Conservation (phyloP, 1,284 basidiomycete genomes). For the Ustilago sp. region DNA sequence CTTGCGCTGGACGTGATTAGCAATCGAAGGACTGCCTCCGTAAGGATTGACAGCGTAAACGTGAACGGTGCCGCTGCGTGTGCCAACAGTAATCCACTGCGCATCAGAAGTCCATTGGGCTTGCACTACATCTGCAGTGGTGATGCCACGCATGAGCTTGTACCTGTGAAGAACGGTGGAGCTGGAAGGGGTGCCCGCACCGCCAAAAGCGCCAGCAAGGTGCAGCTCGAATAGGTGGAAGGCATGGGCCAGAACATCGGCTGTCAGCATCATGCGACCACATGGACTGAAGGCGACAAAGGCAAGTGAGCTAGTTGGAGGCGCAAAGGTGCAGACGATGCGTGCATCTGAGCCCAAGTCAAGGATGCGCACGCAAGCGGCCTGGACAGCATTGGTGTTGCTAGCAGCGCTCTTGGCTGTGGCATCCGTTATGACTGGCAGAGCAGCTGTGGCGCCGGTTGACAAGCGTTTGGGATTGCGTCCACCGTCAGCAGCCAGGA, state of each 20-base stretch:
- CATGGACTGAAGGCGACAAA: constrained; percentile 36
- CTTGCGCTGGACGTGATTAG: constrained; percentile 40
- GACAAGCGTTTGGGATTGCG: constrained; percentile 23
- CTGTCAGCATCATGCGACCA: constrained; percentile 39
- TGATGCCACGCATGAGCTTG: constrained; percentile 50
- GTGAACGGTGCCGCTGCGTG: constrained; percentile 47
- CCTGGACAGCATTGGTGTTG: not conserved
- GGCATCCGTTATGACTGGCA: constrained; percentile 2
- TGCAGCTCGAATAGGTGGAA: constrained; percentile 49
- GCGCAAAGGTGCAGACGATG: constrained; percentile 33
- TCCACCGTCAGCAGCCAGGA: constrained; percentile 19
- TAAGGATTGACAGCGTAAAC: constrained; percentile 47
- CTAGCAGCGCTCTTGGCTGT: not conserved
- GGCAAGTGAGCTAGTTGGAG: constrained; percentile 24
- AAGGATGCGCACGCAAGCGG: constrained; percentile 29
- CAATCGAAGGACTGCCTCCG: constrained; percentile 35
- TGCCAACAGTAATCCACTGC: constrained; percentile 48
- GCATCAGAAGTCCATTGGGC: constrained; percentile 43
- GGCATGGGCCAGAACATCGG: constrained; percentile 39
- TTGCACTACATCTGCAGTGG: constrained; percentile 39
- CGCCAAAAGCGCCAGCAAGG: constrained; percentile 25
- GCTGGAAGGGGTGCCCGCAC: not conserved
- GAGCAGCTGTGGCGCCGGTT: constrained; percentile 2
- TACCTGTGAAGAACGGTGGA: constrained; percentile 36
- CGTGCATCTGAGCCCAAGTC: constrained; percentile 31